phyloP scores from a whole-genome alignment of 208 protist genomes.

The Wallacemonas sp. region DNA sequence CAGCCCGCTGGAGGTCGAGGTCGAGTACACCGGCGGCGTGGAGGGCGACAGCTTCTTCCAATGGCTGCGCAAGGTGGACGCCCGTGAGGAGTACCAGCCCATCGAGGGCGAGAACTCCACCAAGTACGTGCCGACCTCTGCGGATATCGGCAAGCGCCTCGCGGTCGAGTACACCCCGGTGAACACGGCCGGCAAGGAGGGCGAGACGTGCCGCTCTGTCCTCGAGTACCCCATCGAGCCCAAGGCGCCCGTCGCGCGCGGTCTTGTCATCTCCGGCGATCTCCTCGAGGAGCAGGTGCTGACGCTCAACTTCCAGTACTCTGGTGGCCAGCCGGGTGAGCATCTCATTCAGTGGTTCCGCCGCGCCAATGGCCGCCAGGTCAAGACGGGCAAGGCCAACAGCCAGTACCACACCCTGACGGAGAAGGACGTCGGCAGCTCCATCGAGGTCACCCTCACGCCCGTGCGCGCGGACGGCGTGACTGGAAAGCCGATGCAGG shows the following conservation, averaged over 20 bases:
- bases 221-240: slow-evolving; percentile 87
- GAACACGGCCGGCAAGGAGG: slow-evolving; percentile 78
- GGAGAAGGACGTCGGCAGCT: slow-evolving; percentile 79
- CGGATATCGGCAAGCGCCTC: slow-evolving; percentile 88
- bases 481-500: slow-evolving; percentile 58
- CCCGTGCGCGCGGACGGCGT: slow-evolving; percentile 86
- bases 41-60: slow-evolving; percentile 90
- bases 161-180: slow-evolving; percentile 92
- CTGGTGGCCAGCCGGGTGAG: slow-evolving; percentile 74
- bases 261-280: slow-evolving; percentile 72
- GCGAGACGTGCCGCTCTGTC: slow-evolving; percentile 90
- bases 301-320: slow-evolving; percentile 81
- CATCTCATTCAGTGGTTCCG: slow-evolving; percentile 92
- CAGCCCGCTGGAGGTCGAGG: slow-evolving; percentile 82
- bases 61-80: slow-evolving; percentile 86
- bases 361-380: slow-evolving; percentile 42
- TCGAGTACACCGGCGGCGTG: slow-evolving; percentile 83
- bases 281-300: slow-evolving; percentile 75
- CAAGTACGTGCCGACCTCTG: slow-evolving; percentile 72
- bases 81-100: slow-evolving; percentile 66
- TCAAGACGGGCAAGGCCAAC: slow-evolving; percentile 75
- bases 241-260: slow-evolving; percentile 49
- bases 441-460: slow-evolving; percentile 84
- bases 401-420: slow-evolving; percentile 64
- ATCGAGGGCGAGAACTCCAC: slow-evolving; percentile 82